Evolutionary conservation across 495 filamentous ascomycete species (phyloP).

Genomic region (Schizothecium vesticola): DNA sequence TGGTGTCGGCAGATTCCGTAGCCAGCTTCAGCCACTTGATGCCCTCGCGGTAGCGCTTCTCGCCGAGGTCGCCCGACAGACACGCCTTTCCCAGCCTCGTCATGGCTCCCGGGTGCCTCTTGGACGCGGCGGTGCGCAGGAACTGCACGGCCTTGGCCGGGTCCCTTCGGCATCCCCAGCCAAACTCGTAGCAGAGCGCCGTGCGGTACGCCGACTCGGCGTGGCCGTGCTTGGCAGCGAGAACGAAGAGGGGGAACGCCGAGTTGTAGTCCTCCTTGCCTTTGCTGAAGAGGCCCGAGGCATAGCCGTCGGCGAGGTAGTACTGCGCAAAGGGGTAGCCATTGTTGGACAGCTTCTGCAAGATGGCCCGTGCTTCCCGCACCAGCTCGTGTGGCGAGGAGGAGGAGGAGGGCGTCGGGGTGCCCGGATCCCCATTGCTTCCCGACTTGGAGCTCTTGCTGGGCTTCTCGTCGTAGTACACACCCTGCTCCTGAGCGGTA

Average conservation of each 20-base stretch:
- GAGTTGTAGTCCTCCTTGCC: slow-evolving; percentile 83
- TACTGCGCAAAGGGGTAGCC: slow-evolving; percentile 97
- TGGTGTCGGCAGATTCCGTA: slow-evolving; percentile 76
- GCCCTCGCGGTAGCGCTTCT: slow-evolving; percentile 83
- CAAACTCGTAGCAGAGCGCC: slow-evolving; percentile 94
- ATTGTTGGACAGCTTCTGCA: slow-evolving; percentile 77
- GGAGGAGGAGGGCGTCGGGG: slow-evolving; percentile 43
- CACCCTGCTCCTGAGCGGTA: slow-evolving; percentile 64
- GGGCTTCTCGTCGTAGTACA: slow-evolving; percentile 36
- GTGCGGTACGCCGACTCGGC: slow-evolving; percentile 93
- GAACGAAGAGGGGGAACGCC: slow-evolving; percentile 85
- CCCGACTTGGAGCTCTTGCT: slow-evolving; percentile 39
- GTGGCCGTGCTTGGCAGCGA: slow-evolving; percentile 95
- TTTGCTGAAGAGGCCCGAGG: slow-evolving; percentile 91
- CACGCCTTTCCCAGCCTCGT: slow-evolving; percentile 87
- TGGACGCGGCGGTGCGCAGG: slow-evolving; percentile 81
- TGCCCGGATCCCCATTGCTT: slow-evolving; percentile 34
- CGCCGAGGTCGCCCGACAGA: slow-evolving; percentile 79
- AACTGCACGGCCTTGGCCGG: slow-evolving; percentile 88
- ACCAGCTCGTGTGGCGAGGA: slow-evolving; percentile 61
- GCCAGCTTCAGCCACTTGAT: slow-evolving; percentile 96
- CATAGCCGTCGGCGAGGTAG: slow-evolving; percentile 90
- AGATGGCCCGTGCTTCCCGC: slow-evolving; percentile 80
- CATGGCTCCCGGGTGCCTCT: slow-evolving; percentile 93
- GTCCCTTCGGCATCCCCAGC: slow-evolving; percentile 89